Base-by-base conservation (phyloP, 2,329 filamentous ascomycete species). In the Colletotrichum sp. region DNA sequence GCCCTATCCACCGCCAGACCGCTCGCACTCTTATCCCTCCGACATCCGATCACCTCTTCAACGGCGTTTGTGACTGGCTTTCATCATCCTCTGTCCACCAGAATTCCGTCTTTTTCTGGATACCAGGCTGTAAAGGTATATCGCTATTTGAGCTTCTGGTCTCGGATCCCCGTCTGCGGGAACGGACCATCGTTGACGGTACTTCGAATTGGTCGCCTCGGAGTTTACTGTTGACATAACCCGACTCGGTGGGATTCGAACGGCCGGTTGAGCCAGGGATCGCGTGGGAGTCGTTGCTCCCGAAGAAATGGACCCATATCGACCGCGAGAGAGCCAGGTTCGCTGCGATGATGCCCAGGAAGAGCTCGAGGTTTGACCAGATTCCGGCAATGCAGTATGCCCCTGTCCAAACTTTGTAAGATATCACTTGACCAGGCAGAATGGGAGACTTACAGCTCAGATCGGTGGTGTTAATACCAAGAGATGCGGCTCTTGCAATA, bases 321-420 rank as follows among this genome's bases (percentile, higher is more conserved):
- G 78, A 77, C 6, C 79, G 78, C 1, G 73, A 78, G 65, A 70
- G 82, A 77, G 66, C 79, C 12, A 82, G 80, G 21, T 82, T 82
- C n/a, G 81, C 84, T 21, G 82, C 83, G 7, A 84, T 80, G 16
- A 86, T 84, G 55, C 84, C 85, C 0, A 86, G 79, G 30, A 81
- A 82, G 0, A 83, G 80, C 74, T 86, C 85, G 60, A 85, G 77
- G 16, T 85, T 81, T 10, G 82, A 85, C 84, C 84, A 86, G 59
- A 85, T 84, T 26, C 83, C 84, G 3, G 83, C 80, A 15, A 83
- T 81, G 57, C 79, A 80, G 63, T 82, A 84, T 2, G 79, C 78
- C 80, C 80, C 83, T 84, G 28, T 16, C 12, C n/a, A 16, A 6
- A 13, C 10, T 49, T 7, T 4, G 21, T 28, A 21, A 21, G 64